A percentile compares a stretch with the other conserved stretches of the same genome.
Evolutionary conservation across 805 yeast species (phyloP).

Genomic region (Maudiozyma pseudohumilis): DNA sequence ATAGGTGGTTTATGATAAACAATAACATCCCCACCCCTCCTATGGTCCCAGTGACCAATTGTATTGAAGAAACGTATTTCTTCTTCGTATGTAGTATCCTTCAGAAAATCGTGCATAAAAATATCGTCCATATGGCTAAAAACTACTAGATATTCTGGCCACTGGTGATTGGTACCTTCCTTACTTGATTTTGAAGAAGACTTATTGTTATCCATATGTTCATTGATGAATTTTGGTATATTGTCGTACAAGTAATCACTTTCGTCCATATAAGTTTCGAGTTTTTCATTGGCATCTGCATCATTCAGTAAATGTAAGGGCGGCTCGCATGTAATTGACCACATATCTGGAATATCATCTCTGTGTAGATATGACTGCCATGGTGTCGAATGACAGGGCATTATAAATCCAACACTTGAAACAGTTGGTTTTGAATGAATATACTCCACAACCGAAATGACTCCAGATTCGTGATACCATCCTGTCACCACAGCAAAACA

Average conservation of each 20-base stretch:
- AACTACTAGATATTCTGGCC: conserved; percentile 70
- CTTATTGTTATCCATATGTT: conserved; percentile 39
- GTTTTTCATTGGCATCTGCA: conserved; percentile 22
- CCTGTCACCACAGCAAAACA: conserved; percentile 37
- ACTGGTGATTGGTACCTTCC: conserved; percentile 25
- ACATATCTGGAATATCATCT: conserved; percentile 37
- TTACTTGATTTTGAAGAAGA: conserved; percentile 15
- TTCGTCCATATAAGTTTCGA: conserved; percentile 62
- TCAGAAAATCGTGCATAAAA: conserved; percentile 33
- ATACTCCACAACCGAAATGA: conserved; percentile 51
- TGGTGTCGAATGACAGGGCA: conserved; percentile 97
- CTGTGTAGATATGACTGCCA: conserved; percentile 80
- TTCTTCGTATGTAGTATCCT: conserved; percentile 35
- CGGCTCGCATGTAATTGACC: conserved; percentile 90
- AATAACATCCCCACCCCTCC: conserved; percentile 71
- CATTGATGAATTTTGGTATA: conserved; percentile 46
- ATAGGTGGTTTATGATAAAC: conserved; percentile 33
- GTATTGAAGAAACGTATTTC: conserved; percentile 62
- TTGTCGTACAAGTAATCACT: conserved; percentile 74
- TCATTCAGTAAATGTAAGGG: conserved; percentile 41
- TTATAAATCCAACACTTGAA: conserved; percentile 63
- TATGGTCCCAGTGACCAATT: conserved; percentile 73
- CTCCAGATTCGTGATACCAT: conserved; percentile 79
- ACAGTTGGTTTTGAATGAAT: conserved; percentile 35
- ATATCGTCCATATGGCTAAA: conserved; percentile 52